A percentile compares a stretch with the other conserved stretches of the same genome.
These are phyloP conservation scores for Pseudogymnoascus pannorum DNA, from an alignment of 2,329 filamentous ascomycete genomes.

Conservation along the genomic window DNA sequence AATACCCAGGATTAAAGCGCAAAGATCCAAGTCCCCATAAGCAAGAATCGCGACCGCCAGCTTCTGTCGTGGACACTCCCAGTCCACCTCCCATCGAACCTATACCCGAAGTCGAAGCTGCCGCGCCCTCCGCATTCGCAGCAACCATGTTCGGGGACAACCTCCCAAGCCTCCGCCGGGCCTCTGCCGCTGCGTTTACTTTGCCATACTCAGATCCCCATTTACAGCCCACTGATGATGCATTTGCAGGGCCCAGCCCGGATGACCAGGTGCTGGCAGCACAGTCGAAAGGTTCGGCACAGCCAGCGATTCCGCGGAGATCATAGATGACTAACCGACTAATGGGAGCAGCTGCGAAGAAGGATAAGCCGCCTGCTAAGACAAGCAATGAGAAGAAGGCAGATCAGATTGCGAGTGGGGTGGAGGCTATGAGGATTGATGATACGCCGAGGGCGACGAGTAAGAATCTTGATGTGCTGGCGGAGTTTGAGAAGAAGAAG, in stretches of 20 bases:
- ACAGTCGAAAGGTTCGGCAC: constrained; percentile 75
- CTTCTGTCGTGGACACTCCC: constrained; percentile 9
- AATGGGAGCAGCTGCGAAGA: constrained; percentile 34
- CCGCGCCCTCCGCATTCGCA: constrained; percentile 33
- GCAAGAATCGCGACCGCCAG: constrained; percentile 18
- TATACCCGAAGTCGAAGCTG: constrained; percentile 22
- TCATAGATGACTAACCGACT: constrained; percentile 15
- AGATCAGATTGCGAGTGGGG: constrained; percentile 38
- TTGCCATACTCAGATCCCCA: constrained; percentile 34
- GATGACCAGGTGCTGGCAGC: constrained; percentile 84
- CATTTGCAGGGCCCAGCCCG: constrained; percentile 80
- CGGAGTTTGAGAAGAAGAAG: constrained; percentile 68
- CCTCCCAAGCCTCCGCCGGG: constrained; percentile 14
- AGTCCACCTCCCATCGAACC: constrained; percentile 9
- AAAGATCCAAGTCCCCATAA: constrained; percentile 28
- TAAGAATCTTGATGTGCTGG: constrained; percentile 79
- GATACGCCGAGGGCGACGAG: constrained; percentile 53
- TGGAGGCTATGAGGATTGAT: constrained; percentile 39
- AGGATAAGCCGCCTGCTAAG: constrained; percentile 32
- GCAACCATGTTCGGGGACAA: constrained; percentile 36
- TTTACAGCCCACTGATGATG: constrained; percentile 40
- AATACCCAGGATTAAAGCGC: constrained; percentile 27
- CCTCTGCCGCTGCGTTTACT: constrained; percentile 27
- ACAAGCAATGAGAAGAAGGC: constrained; percentile 34
- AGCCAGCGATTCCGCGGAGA: constrained; percentile 24